Evolutionary conservation across 129 eudicot genomes (phyloP), one percentile per base, ranked within the genome.

Genomic region (Pseudognaphalium luteoalbum): DNA sequence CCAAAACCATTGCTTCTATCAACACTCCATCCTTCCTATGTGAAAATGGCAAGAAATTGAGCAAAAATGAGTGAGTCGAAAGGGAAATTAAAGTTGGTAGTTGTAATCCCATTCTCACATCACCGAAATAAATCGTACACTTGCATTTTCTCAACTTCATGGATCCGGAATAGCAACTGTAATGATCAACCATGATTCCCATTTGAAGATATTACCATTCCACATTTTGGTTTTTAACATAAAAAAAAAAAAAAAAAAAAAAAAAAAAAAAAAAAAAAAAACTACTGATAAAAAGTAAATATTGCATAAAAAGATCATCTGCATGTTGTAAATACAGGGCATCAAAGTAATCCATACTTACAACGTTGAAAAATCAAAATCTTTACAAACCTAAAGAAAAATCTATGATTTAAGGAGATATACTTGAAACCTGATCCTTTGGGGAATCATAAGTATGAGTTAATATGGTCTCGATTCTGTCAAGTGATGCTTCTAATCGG

Each of bases 401-500:
- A 60, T 28, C 62, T 42, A 44, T 1, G 32, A 47, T 19, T 65
- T 11, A 79, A 52, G 39, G 59, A 79, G 70, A 57, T 56, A 9
- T 41, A 64, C 35, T 17, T 2, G 44, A 66, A 76, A 57, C 76
- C 72, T 32, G 32, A 51, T 78, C 81, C 39, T 64, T 73, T 32
- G 41, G 63, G 33, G 68, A 63, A 61, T 74, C 66, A 76, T 10
- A 74, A 25, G 81, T 30, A 66, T 85, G 87, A 57, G 97, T 91
- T 68, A 94, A 85, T 72, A 93, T 88, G 71, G 97, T 87, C 85
- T 93, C 98, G 34, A 93, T 80, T 84, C 98, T 82, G 73, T 93
- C 98, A 80, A 93, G 97, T 8, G 98, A 93, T 59, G 98, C 97
- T 58, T 93, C 88, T 66, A 93, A 77, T 22, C 88, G 84, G 73